Percentiles rank a stretch among this genome's conserved stretches.
Evolutionary conservation across 2,329 filamentous ascomycete species (phyloP).

Genomic region (Stagonosporopsis cucurbitacearum): DNA sequence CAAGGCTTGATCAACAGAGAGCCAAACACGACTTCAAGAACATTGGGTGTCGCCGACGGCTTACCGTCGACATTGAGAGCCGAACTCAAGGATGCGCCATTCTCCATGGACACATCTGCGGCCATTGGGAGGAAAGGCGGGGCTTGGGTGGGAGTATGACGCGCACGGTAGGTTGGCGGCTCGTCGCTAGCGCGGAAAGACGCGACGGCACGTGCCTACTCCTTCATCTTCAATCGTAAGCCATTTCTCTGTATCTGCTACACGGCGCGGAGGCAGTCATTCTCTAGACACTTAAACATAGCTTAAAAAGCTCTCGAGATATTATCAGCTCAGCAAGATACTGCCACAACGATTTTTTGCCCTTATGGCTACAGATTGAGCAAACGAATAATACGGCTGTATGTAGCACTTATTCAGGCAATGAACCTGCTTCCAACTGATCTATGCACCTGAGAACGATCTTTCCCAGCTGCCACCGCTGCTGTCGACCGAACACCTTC

Average conservation of each 20-base stretch:
- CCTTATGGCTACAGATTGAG: too few species aligned
- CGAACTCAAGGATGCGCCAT: slow-evolving; percentile 13
- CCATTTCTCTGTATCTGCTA: not conserved
- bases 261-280: not conserved
- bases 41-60: slow-evolving; percentile 64
- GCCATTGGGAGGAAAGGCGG: slow-evolving; percentile 11
- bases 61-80: slow-evolving; percentile 5
- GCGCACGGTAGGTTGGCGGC: not conserved
- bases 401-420: not conserved
- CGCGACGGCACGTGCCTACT: not conserved
- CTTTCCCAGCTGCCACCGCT: slow-evolving; percentile 28
- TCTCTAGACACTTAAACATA: not conserved
- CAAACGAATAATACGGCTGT: not conserved
- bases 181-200: not conserved
- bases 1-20: slow-evolving; percentile 85
- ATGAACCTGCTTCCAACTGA: slow-evolving; percentile 7
- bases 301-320: not conserved
- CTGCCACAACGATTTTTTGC: not conserved
- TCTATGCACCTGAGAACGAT: slow-evolving; percentile 27
- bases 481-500: slow-evolving; percentile 23
- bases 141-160: slow-evolving; percentile 8
- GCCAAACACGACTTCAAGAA: slow-evolving; percentile 85
- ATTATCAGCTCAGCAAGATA: not conserved
- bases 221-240: not conserved
- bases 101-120: slow-evolving; percentile 19